phyloP scores from a whole-genome alignment of 2,329 filamentous ascomycete species.

The Aureobasidium zeae region DNA sequence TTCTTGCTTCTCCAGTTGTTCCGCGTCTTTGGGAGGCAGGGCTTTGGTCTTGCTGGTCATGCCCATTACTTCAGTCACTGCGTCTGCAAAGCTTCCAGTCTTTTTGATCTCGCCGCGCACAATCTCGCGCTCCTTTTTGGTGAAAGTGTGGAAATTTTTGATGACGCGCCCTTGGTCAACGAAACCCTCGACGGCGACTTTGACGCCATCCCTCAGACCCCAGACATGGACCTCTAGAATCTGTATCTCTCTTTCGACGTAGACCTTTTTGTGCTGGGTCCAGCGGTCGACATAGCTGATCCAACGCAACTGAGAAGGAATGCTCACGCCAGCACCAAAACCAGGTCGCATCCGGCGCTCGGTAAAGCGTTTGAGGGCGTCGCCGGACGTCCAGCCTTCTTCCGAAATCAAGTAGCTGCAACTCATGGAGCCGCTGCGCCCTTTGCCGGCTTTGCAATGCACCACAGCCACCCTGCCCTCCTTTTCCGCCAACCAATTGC shows the following conservation, averaged over 20 bases:
- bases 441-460: constrained; percentile 96
- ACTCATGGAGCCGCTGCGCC: constrained; percentile 76
- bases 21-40: constrained; percentile 19
- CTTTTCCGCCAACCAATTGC: constrained; percentile 63
- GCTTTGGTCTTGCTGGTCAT: constrained; percentile 15
- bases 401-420: constrained; percentile 88
- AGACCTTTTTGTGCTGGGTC: constrained; percentile 66
- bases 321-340: constrained; percentile 84
- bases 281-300: constrained; percentile 82
- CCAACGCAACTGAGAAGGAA: constrained; percentile 84
- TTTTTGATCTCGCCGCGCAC: constrained; percentile 47
- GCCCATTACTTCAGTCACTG: constrained; percentile 36
- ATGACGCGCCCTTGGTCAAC: constrained; percentile 85
- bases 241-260: constrained; percentile 74
- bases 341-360: constrained; percentile 78
- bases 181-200: constrained; percentile 75
- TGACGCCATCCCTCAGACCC: constrained; percentile 80
- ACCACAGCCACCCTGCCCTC: constrained; percentile 67
- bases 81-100: constrained; percentile 34
- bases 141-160: constrained; percentile 72
- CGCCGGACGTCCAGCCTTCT: constrained; percentile 58
- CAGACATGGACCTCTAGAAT: constrained; percentile 83
- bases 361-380: constrained; percentile 62
- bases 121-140: constrained; percentile 58
- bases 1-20: constrained; percentile 10